Evolutionary conservation across 2,329 filamentous ascomycete species (phyloP), one percentile per base, ranked within the genome.

Genomic region (Diaporthe sp.): DNA sequence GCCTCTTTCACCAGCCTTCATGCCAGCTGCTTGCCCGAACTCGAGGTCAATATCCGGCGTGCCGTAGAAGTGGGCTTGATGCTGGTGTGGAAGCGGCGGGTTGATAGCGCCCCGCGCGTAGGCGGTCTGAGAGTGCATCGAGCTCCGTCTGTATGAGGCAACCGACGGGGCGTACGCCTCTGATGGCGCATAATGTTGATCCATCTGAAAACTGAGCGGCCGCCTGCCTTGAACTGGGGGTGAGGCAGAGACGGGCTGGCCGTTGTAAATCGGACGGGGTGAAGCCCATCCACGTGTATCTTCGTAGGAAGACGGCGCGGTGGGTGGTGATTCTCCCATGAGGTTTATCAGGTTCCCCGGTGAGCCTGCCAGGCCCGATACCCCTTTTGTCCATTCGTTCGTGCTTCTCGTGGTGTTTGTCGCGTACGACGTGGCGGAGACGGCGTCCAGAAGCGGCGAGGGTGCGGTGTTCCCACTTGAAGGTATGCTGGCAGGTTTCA

Each of bases 51-150:
- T 87, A 78, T 96, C 93, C 0, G 94, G 93, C 0, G 92, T 89
- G 60, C 92, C 90, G 82, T 95, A 95, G 83, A 94, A 96, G 84
- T 96, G 94, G 25, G 94, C 84, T 82, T 96, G 94, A 1, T 92
- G 89, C 76, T 95, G 90, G 81, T 96, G 94, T 4, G 94, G 94
- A 13, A 93, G 89, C 4, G 93, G 93, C n/a, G 91, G 91, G 71
- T 91, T 88, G 49, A 86, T 82, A 76, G 84, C 81, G 75, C 83
- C 74, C 73, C 90, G 88, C 17, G 86, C 85, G 46, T 86, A 83
- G 42, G 86, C 84, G 74, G 87, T 86, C 67, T 88, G 87, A 72
- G 87, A 86, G 72, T 90, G 87, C 76, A 89, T 83, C 19, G 88
- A 90, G 80, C 86, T 86, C 51, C 88, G 84, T 53, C 88, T 84